phyloP scores from a whole-genome alignment of 1,284 basidiomycete genomes.

The Leccinum angustisporum region DNA sequence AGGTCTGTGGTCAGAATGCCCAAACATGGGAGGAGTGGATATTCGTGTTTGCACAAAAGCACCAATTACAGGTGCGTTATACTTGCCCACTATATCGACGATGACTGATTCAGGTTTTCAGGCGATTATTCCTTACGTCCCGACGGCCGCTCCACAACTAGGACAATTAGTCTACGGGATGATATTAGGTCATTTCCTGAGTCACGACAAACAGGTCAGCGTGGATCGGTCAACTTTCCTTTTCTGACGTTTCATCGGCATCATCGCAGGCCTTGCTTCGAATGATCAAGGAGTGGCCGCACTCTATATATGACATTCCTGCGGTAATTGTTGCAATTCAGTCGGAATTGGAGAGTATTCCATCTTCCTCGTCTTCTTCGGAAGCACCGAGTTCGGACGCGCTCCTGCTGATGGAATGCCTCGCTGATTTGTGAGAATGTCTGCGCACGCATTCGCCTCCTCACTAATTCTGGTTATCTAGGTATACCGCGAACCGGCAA shows the following conservation, averaged over 20 bases:
- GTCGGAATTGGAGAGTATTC: constrained; percentile 71
- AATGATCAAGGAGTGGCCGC: constrained; percentile 88
- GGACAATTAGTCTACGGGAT: constrained; percentile 91
- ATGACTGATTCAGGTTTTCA: constrained; percentile 32
- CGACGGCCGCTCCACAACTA: constrained; percentile 79
- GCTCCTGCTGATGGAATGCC: constrained; percentile 81
- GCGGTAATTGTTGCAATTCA: constrained; percentile 89
- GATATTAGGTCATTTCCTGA: constrained; percentile 87
- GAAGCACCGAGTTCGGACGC: constrained; percentile 40
- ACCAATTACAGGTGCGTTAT: constrained; percentile 68
- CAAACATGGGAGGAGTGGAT: constrained; percentile 95
- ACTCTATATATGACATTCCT: constrained; percentile 84
- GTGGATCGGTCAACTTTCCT: background rate
- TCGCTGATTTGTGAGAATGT: constrained; percentile 79
- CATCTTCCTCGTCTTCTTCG: constrained; percentile 50
- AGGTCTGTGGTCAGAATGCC: constrained; percentile 79
- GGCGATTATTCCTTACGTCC: constrained; percentile 88
- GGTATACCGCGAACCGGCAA: constrained; percentile 82
- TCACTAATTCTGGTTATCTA: background rate
- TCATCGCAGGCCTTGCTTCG: constrained; percentile 62
- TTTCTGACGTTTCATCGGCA: constrained; percentile 8
- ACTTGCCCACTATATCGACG: background rate
- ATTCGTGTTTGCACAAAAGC: constrained; percentile 85
- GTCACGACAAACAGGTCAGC: constrained; percentile 72
- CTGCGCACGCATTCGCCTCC: background rate